Conservation (phyloP, 2,329 filamentous ascomycete species). For the Coccinonectria pachysandricola region DNA sequence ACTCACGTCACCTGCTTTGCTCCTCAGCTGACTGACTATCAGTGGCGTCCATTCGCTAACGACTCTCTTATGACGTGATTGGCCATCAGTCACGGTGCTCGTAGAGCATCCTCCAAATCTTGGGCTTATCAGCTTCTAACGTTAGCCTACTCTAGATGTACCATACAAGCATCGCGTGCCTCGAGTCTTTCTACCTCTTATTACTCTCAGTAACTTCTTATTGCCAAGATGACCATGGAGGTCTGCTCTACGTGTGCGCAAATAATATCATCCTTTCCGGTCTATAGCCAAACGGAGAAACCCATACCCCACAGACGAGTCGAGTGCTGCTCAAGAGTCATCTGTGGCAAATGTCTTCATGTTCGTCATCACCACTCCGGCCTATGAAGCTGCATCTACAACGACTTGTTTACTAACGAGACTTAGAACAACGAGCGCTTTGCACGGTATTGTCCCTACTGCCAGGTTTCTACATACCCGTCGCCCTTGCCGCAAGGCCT, state of each 20-base stretch:
- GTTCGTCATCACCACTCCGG: constrained; percentile 28
- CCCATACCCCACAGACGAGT: constrained; percentile 48
- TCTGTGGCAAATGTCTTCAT: constrained; percentile 61
- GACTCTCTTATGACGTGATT: constrained; percentile 18
- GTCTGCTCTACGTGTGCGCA: constrained; percentile 63
- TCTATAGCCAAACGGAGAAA: constrained; percentile 44
- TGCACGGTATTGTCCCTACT: constrained; percentile 60
- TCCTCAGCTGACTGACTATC: constrained; percentile 2
- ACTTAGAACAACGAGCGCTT: constrained; percentile 57
- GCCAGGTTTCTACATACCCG: constrained; percentile 57
- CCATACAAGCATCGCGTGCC: too few relatives aligned
- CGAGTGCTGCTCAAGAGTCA: constrained; percentile 58
- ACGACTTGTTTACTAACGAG: constrained; percentile 5
- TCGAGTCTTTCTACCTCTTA: too few relatives aligned
- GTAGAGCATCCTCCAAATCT: constrained; percentile 1
- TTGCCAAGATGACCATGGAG: constrained; percentile 27
- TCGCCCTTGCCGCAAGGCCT: constrained; percentile 51
- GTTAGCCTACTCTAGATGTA: too few relatives aligned
- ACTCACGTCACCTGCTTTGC: constrained; percentile 2
- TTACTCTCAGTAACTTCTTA: too few relatives aligned
- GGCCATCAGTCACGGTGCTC: constrained; percentile 4
- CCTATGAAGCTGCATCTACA: constrained; percentile 1
- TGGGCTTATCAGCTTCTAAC: constrained; percentile 1
- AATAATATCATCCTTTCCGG: constrained; percentile 44
- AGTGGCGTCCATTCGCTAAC: constrained; percentile 12